Evolutionary conservation across 345 rosid species (phyloP), one percentile per base, ranked within the genome.

Genomic region (Turritis glabra): DNA sequence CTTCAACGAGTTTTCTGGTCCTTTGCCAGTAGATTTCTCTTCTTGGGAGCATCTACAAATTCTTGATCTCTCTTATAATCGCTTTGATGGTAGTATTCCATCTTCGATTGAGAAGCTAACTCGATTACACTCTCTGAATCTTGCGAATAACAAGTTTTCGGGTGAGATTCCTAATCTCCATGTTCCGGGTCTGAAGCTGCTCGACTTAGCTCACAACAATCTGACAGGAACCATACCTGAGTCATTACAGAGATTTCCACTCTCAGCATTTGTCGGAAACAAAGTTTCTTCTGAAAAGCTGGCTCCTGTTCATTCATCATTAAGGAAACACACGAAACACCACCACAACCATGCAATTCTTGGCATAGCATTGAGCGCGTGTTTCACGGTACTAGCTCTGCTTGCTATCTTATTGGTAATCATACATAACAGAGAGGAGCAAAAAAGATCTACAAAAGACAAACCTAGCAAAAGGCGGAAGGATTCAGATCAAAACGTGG

Each of bases 191-290:
- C 76, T 94, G 81, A 88, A 80, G 51, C 78, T 66, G 80, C 77
- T 94, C 46, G 76, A 85, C 80, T 77, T 95, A 58, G 73, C 93
- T 56, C 78, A 86, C 80, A 95, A 95, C 80, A 75, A 81, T 54
- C 88, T 95, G 64, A 79, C 85, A 50, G 97, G 97, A 48, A 64
- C 58, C 14, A 56, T 92, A 33, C 98, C 97, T 0, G 48, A 25
- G 35, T 89, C 97, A 21, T 86, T 95, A 43, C 82, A 73, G 73
- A 89, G 84, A 33, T 95, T 92, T 57, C 96, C 97, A 47, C 71
- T 55, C 30, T 87, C 86, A 61, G 80, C 81, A 8, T 92, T 95
- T 67, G 43, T 26, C 2, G 96, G 97, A 41, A 92, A 92, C 81
- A 78, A 85, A 27, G 61, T 91, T 72, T 76, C 86, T 0, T 71